These are phyloP conservation scores for Fusarium tricinctum DNA, from an alignment of 2,329 filamentous ascomycete genomes.

Conservation along the genomic window DNA sequence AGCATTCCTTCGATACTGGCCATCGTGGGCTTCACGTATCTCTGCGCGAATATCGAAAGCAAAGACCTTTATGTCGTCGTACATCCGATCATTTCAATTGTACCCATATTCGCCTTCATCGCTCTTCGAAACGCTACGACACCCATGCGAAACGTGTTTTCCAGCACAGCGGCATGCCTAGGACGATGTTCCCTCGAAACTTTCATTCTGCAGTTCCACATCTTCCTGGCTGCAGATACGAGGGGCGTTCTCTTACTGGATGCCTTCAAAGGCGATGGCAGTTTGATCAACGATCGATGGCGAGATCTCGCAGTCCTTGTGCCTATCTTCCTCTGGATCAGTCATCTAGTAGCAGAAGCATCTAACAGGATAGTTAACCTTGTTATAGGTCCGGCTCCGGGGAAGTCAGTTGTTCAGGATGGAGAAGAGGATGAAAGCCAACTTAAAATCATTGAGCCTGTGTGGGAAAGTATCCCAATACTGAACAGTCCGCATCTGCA, in stretches of 20 bases:
- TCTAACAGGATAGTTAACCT: constrained; percentile 47
- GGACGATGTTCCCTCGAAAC: constrained; percentile 71
- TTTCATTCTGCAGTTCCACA: constrained; percentile 72
- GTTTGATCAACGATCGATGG: constrained; percentile 47
- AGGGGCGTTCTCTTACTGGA: constrained; percentile 61
- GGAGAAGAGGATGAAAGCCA: constrained; percentile 33
- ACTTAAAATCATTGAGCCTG: constrained; percentile 45
- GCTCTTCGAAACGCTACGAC: constrained; percentile 62
- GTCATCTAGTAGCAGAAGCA: constrained; percentile 46
- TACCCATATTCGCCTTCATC: constrained; percentile 67
- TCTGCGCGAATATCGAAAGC: constrained; percentile 13
- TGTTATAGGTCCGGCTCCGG: constrained; percentile 34
- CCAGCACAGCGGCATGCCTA: constrained; percentile 64
- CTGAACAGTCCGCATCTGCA: constrained; percentile 22
- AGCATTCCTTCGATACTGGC: constrained; percentile 45
- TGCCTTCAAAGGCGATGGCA: constrained; percentile 45
- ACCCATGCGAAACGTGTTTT: constrained; percentile 41
- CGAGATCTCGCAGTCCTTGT: constrained; percentile 46
- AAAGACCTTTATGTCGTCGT: constrained; percentile 60
- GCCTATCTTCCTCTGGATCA: constrained; percentile 51
- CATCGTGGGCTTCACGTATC: constrained; percentile 50
- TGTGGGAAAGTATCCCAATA: constrained; percentile 22
- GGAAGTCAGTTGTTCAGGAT: not conserved
- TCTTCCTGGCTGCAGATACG: constrained; percentile 72
- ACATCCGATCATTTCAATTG: constrained; percentile 67